Conservation (phyloP, 2,329 filamentous ascomycete genomes). For the Aspergillus aculeatinus region DNA sequence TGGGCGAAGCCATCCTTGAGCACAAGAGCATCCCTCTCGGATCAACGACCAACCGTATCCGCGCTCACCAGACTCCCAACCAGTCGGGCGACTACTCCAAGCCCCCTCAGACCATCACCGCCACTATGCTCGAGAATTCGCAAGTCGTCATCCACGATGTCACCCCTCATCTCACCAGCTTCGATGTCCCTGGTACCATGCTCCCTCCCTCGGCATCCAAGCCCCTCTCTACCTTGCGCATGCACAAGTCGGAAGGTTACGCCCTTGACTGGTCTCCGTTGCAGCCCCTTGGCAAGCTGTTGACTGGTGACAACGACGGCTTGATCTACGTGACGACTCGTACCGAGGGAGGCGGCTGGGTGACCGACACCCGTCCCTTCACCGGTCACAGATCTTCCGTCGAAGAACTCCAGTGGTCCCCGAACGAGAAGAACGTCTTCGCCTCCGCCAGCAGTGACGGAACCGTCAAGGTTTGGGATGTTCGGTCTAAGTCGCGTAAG, state of each 20-base stretch:
- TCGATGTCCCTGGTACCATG: slow-evolving; percentile 81
- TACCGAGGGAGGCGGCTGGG: slow-evolving; percentile 83
- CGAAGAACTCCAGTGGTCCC: slow-evolving; percentile 96
- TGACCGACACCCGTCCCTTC: slow-evolving; percentile 80
- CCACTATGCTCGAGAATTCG: slow-evolving; percentile 86
- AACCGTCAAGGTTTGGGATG: slow-evolving; percentile 93
- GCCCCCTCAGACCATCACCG: slow-evolving; percentile 79
- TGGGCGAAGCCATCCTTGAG: slow-evolving; percentile 85
- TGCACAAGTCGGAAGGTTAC: slow-evolving; percentile 93
- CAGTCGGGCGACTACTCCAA: slow-evolving; percentile 62
- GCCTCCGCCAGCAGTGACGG: slow-evolving; percentile 92
- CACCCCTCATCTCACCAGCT: slow-evolving; percentile 81
- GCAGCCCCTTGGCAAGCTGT: slow-evolving; percentile 75
- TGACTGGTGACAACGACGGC: slow-evolving; percentile 89
- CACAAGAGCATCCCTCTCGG: slow-evolving; percentile 82
- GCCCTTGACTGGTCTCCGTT: slow-evolving; percentile 94
- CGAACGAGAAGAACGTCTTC: slow-evolving; percentile 88
- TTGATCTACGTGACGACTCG: slow-evolving; percentile 84
- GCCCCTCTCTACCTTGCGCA: slow-evolving; percentile 79
- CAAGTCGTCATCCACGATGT: slow-evolving; percentile 93
- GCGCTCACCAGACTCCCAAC: slow-evolving; percentile 75
- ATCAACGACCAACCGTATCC: slow-evolving; percentile 91
- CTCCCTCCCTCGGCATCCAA: slow-evolving; percentile 83
- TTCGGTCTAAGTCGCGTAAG: slow-evolving; percentile 83
- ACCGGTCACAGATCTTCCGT: slow-evolving; percentile 80